A percentile compares a stretch with the other conserved stretches of the same genome.
These are phyloP conservation scores for Fusarium hostae DNA, from an alignment of 2,329 filamentous ascomycete genomes.

Conservation along the genomic window DNA sequence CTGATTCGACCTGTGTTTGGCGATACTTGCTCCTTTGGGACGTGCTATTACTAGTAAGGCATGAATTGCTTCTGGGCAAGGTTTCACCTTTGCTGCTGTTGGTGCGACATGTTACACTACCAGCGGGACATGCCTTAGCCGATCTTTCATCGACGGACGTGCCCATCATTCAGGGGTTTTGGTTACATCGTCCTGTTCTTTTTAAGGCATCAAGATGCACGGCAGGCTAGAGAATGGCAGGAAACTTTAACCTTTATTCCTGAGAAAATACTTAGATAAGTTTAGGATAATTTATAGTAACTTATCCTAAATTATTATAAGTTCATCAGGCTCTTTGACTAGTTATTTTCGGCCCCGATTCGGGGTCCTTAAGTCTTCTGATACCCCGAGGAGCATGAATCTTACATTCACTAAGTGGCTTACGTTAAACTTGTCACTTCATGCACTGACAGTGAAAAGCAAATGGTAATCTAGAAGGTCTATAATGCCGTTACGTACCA, in stretches of 20 bases:
- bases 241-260: not conserved
- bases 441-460: not conserved
- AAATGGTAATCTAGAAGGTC: slow-evolving; percentile 14
- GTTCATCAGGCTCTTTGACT: not conserved
- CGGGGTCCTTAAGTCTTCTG: not conserved
- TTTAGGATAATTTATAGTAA: not conserved
- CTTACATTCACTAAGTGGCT: not conserved
- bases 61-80: slow-evolving; percentile 16
- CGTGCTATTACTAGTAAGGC: slow-evolving; percentile 2
- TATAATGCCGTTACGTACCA: slow-evolving; percentile 27
- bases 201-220: slow-evolving; percentile 14
- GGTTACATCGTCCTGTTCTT: slow-evolving; percentile 33
- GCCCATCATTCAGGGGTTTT: slow-evolving; percentile 12
- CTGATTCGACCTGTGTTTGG: slow-evolving; percentile 4
- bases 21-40: slow-evolving; percentile 5
- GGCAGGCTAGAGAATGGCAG: not conserved
- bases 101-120: not conserved
- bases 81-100: slow-evolving; percentile 21
- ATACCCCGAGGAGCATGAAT: not conserved
- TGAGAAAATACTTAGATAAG: not conserved
- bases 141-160: slow-evolving; percentile 17
- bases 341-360: not conserved
- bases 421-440: not conserved
- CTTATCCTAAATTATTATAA: not conserved
- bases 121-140: slow-evolving; percentile 6